These are phyloP conservation scores for Cicer bijugum DNA, from an alignment of 306 rosid genomes.

Conservation along the genomic window DNA sequence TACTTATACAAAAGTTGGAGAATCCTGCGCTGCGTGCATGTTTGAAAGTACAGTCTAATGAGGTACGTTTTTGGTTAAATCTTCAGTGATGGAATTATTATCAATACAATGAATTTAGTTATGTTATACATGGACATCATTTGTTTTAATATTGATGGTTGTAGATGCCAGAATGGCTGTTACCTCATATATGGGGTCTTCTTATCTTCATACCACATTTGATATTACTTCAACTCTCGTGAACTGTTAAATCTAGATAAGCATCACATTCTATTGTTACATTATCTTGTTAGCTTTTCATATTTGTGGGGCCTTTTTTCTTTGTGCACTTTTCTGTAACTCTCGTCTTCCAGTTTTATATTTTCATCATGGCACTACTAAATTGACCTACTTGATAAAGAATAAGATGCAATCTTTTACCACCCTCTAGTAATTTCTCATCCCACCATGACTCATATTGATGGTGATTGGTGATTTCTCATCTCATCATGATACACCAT, in stretches of 20 bases:
- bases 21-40: constrained; percentile 88
- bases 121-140: constrained; percentile 28
- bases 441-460: neutral
- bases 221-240: constrained; percentile 7
- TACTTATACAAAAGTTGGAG: constrained; percentile 94
- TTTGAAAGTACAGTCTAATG: constrained; percentile 80
- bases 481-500: constrained; percentile 13
- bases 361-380: neutral
- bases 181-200: constrained; percentile 15
- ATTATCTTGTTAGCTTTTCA: constrained; percentile 25
- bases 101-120: neutral
- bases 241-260: neutral
- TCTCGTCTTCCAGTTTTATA: neutral
- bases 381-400: neutral
- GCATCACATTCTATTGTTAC: constrained; percentile 4
- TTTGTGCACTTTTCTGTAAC: neutral
- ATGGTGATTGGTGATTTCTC: neutral
- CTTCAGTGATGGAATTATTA: constrained; percentile 32
- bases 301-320: neutral
- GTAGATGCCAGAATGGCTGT: constrained; percentile 5
- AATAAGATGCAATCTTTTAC: neutral
- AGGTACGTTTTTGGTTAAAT: constrained; percentile 58
- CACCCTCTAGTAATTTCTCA: constrained; percentile 3
- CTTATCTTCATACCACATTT: neutral
- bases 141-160: constrained; percentile 17